A percentile compares a stretch with the other conserved stretches of the same genome.
Evolutionary conservation across 2,329 filamentous ascomycete genomes (phyloP).

Genomic region (Cladophialophora exuberans): DNA sequence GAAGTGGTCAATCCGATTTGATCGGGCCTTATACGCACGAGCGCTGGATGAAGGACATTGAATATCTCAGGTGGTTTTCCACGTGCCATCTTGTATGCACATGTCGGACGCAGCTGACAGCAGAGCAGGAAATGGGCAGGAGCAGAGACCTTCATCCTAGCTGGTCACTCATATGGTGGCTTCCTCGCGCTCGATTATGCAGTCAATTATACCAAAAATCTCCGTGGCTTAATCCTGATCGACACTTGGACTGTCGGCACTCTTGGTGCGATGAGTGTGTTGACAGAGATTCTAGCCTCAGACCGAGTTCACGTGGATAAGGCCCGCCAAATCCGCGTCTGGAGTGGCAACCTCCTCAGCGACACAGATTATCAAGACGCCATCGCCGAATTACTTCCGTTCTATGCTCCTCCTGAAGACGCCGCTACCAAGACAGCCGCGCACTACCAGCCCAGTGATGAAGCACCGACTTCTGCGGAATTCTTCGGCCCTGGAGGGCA

Average conservation of each 20-base stretch:
- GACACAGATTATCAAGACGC: conserved; percentile 13
- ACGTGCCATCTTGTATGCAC: not conserved
- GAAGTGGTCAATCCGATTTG: conserved; percentile 17
- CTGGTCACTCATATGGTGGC: conserved; percentile 21
- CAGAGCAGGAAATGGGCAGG: conserved; percentile 1
- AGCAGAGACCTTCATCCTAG: conserved; percentile 19
- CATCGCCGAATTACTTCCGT: conserved; percentile 11
- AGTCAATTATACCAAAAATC: conserved; percentile 2
- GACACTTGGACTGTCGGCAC: conserved; percentile 18
- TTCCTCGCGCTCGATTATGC: conserved; percentile 24
- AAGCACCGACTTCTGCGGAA: conserved; percentile 2
- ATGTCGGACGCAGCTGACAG: not conserved
- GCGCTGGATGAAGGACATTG: conserved; percentile 24
- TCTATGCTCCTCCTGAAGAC: conserved; percentile 13
- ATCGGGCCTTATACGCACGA: conserved; percentile 18
- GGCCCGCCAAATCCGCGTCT: conserved; percentile 20
- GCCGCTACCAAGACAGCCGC: not conserved
- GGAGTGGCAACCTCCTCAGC: conserved; percentile 16
- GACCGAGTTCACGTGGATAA: conserved; percentile 11
- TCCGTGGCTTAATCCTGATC: conserved; percentile 11
- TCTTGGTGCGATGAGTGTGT: conserved; percentile 14
- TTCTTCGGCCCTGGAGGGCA: not conserved
- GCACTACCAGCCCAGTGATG: not conserved
- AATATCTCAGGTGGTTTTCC: conserved; percentile 19
- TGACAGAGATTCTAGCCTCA: conserved; percentile 19